Conservation (phyloP, 768 basidiomycete species). For the Candolleomyces aberdarensis region DNA sequence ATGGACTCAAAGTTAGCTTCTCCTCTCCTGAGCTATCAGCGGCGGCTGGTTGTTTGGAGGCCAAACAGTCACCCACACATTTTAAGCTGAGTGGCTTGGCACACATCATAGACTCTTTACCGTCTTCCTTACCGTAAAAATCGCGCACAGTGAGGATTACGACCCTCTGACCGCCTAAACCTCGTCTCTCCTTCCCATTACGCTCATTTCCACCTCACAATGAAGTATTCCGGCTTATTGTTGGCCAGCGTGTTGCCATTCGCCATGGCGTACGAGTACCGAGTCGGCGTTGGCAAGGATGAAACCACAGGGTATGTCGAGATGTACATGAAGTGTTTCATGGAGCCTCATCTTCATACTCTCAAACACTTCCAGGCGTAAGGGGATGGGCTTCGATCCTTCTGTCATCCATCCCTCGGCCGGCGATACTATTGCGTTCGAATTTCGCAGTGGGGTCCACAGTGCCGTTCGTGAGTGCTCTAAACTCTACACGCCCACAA, state of each 20-base stretch:
- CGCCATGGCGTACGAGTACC: slow-evolving; percentile 27
- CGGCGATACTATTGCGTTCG: slow-evolving; percentile 35
- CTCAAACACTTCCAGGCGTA: slow-evolving; percentile 23
- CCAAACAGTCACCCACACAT: slow-evolving; percentile 3
- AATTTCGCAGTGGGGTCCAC: slow-evolving; percentile 37
- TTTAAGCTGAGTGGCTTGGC: background rate
- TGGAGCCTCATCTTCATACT: too few species aligned
- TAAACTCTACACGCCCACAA: background rate
- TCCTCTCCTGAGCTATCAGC: background rate
- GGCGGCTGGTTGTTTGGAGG: background rate
- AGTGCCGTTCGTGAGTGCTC: slow-evolving; percentile 35
- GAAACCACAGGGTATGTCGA: slow-evolving; percentile 35
- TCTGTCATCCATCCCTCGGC: slow-evolving; percentile 31
- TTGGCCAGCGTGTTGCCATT: slow-evolving; percentile 20
- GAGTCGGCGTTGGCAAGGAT: slow-evolving; percentile 39
- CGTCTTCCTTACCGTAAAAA: background rate
- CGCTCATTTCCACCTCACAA: background rate
- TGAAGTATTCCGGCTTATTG: slow-evolving; percentile 5
- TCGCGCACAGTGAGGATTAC: background rate
- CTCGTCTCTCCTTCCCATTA: background rate
- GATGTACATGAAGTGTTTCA: background rate
- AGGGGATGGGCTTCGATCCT: slow-evolving; percentile 40
- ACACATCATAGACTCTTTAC: too few species aligned
- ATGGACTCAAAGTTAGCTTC: background rate
- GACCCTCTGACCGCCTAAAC: background rate